Evolutionary conservation across 352 stramenopile genomes (phyloP), one percentile per base, ranked within the genome.

Genomic region (Phytophthora pisi): DNA sequence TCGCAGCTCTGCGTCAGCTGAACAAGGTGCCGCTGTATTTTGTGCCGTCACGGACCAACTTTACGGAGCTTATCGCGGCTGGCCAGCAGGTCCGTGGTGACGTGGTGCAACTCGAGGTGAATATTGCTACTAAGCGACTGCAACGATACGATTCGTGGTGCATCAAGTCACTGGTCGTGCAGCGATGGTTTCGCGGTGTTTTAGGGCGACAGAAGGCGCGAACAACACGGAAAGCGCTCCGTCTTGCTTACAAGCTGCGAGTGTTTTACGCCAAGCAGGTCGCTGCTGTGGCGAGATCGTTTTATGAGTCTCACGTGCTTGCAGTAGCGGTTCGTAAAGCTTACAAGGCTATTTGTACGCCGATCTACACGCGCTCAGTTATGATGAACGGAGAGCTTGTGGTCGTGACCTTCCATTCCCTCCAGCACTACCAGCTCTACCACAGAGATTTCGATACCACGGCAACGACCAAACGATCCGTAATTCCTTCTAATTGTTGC

Each of bases 91-190:
- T 93, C 5, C 86, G 84, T 52, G 85, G 87, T 10, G 87, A 93
- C 36, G 81, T 93, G 4, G 83, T 95, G 0, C 64, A 90, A 50
- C 71, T 95, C 7, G 85, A 92, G 73, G 74, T 89, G 2, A 89
- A 85, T 43, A 89, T 73, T 56, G 55, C 72, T 5, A 69, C 52
- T 4, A 91, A 89, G 38, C 81, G 77, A 49, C 60, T 93, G 0
- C 66, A 86, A 11, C 80, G 79, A 59, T 93, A 92, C 58, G 82
- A 95, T 56, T n/a, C 31, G 0, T 91, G 86, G 82, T 92, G 78
- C n/a, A 52, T 30, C 8, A 81, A 68, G 34, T 66, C 75, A 1
- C 45, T 74, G 8, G 49, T 84, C 13, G 52, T 91, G 2, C 86
- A 95, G 42, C 74, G 83, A 7, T 91, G 79, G 79, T 90, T 81